phyloP scores from a whole-genome alignment of 768 basidiomycete species.

The Suillus brevipes region DNA sequence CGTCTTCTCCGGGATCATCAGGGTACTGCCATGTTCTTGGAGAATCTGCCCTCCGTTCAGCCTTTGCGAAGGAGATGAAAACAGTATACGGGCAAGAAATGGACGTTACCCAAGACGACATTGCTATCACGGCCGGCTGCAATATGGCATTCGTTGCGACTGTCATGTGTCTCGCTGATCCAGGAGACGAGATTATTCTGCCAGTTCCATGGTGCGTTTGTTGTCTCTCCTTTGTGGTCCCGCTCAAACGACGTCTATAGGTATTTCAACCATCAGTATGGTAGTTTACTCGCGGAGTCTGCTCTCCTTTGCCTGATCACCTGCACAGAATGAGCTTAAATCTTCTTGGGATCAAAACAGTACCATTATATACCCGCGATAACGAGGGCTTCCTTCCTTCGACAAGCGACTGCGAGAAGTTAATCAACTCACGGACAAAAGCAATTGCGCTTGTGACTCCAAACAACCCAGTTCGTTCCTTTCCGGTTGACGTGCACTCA shows the following conservation, averaged over 20 bases:
- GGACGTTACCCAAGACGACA: conserved; percentile 54
- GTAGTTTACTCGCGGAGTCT: not conserved
- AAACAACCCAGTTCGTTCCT: conserved; percentile 63
- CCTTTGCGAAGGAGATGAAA: conserved; percentile 63
- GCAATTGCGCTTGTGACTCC: conserved; percentile 78
- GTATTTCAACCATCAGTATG: conserved; percentile 69
- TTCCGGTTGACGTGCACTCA: not conserved
- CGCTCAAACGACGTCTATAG: conserved; percentile 26
- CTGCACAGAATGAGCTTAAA: conserved; percentile 62
- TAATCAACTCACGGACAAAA: conserved; percentile 59
- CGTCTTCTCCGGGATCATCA: conserved; percentile 44
- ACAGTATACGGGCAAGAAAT: conserved; percentile 49
- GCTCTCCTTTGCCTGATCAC: conserved; percentile 1
- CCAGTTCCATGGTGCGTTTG: conserved; percentile 63
- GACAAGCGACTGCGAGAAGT: conserved; percentile 41
- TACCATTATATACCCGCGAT: conserved; percentile 53
- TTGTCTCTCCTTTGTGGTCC: not conserved
- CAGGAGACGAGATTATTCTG: conserved; percentile 70
- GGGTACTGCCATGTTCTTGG: conserved; percentile 65
- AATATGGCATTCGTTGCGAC: conserved; percentile 69
- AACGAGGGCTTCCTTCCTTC: conserved; percentile 64
- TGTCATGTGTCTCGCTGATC: conserved; percentile 63
- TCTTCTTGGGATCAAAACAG: conserved; percentile 58
- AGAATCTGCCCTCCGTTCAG: conserved; percentile 49
- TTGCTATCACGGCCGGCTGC: conserved; percentile 71